Conservation (phyloP, 108 stramenopile species). For the Phaeodactylum tricornutum region DNA sequence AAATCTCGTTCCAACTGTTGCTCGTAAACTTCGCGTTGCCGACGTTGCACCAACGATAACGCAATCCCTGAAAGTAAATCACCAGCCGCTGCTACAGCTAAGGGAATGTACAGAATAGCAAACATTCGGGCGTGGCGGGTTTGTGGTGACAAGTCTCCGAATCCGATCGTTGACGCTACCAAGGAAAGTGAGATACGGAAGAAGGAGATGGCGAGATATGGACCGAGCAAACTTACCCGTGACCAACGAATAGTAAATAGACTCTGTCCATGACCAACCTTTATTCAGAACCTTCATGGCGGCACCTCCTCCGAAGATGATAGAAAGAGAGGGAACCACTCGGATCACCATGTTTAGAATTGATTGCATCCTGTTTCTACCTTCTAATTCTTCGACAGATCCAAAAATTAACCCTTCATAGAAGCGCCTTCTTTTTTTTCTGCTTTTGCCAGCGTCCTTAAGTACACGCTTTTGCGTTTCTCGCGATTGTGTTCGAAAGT, state of each 20-base stretch:
- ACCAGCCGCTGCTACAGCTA: constrained; percentile 37
- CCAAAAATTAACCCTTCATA: too few species aligned
- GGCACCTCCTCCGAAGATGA: constrained; percentile 12
- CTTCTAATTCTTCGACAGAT: not conserved
- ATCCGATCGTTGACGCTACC: constrained; percentile 46
- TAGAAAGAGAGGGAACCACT: constrained; percentile 6
- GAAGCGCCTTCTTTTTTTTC: too few species aligned
- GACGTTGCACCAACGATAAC: constrained; percentile 14
- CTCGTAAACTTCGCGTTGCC: constrained; percentile 14
- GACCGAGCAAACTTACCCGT: too few species aligned
- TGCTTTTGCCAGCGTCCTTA: too few species aligned
- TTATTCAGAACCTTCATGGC: constrained; percentile 11
- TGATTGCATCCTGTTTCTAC: not conserved
- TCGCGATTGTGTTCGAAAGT: not conserved
- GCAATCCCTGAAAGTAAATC: constrained; percentile 31
- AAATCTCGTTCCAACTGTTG: constrained; percentile 17
- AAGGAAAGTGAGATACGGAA: too few species aligned
- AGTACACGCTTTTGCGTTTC: not conserved
- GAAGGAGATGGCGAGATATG: constrained; percentile 3
- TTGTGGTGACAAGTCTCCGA: constrained; percentile 40
- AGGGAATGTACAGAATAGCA: constrained; percentile 38
- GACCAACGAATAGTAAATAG: constrained; percentile 30
- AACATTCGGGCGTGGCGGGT: constrained; percentile 14
- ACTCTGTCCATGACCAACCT: constrained; percentile 25
- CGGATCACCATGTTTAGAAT: not conserved